Conservation (phyloP, 2,329 filamentous ascomycete species). For the Phialemonium atrogriseum region DNA sequence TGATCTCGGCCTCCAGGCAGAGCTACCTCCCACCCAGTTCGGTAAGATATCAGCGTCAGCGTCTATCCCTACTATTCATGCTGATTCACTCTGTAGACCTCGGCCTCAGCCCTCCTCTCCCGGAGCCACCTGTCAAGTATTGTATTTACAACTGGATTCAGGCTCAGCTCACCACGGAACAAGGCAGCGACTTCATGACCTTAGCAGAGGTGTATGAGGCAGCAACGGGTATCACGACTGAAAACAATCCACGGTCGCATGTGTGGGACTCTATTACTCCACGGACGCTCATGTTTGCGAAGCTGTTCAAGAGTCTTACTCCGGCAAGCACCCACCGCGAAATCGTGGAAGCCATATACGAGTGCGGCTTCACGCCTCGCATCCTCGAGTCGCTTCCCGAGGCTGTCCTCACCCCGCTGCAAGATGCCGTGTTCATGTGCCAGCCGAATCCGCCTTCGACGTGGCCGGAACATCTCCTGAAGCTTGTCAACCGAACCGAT, state of each 20-base stretch:
- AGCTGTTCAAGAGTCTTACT: slow-evolving; percentile 54
- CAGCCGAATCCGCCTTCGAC: slow-evolving; percentile 72
- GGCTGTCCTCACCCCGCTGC: slow-evolving; percentile 69
- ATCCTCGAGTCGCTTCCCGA: slow-evolving; percentile 80
- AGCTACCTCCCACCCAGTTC: slow-evolving; percentile 17
- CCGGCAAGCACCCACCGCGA: slow-evolving; percentile 44
- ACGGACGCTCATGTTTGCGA: slow-evolving; percentile 61
- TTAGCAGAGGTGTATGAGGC: slow-evolving; percentile 36
- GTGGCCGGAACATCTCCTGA: slow-evolving; percentile 65
- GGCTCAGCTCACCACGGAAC: slow-evolving; percentile 30
- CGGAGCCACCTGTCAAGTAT: slow-evolving; percentile 21
- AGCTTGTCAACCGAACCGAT: slow-evolving; percentile 74
- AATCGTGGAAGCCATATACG: slow-evolving; percentile 66
- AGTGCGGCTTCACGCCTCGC: slow-evolving; percentile 56
- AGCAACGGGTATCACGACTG: slow-evolving; percentile 24
- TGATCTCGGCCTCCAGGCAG: slow-evolving; percentile 44
- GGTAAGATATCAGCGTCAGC: not conserved
- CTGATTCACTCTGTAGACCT: slow-evolving; percentile 20
- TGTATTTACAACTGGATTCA: slow-evolving; percentile 47
- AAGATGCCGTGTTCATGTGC: slow-evolving; percentile 76
- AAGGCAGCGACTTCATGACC: slow-evolving; percentile 29
- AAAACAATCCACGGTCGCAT: slow-evolving; percentile 25
- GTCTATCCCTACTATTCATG: slow-evolving; percentile 2
- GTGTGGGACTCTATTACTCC: slow-evolving; percentile 47
- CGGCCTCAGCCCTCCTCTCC: slow-evolving; percentile 13